Evolutionary conservation across 2,329 filamentous ascomycete species (phyloP), one percentile per base, ranked within the genome.

Genomic region (Bipolaris oryzae): DNA sequence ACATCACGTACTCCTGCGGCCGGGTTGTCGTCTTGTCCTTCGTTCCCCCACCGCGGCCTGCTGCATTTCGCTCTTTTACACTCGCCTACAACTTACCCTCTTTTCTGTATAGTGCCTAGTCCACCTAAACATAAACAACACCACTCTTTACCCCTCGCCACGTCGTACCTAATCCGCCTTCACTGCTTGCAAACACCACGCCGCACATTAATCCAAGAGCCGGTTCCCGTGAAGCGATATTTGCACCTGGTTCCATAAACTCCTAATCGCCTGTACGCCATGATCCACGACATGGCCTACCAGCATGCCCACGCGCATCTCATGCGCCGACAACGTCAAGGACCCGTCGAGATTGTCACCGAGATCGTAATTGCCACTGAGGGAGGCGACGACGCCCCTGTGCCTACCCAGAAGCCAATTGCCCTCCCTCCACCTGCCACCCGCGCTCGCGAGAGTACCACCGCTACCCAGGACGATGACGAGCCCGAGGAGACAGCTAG

Each of bases 281-380:
- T 23, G 52, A 52, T 49, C 47, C 37, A 62, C 60, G 50, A 41
- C 41, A 70, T 70, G 62, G 52, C 58, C 47, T 65, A 68, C 47
- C 64, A 68, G 20, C 71, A 74, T 42, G 68, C 58, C 23, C 59
- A 63, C 11, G 43, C 61, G 57, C 73, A 74, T 58, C 60, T 71
- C 15, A 60, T 67, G 63, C 73, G 63, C 37, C 71, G 74, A 20
- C 70, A 75, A 55, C 66, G 59, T 44, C 35, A 63, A 23, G 57
- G 55, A 50, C 42, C 63, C 25, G 45, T 54, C 1, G 55, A 51
- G 2, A 48, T 66, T 9, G 66, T 64, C 16, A 79, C 77, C 2
- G 65, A 78, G 46, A 69, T 79, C 10, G 74, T 75, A 0, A 72
- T 82, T 38, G 77, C 85, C 39, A 83, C 85, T 69, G 77, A 84